phyloP scores from a whole-genome alignment of 495 filamentous ascomycete species.

The Penicillium goetzii region DNA sequence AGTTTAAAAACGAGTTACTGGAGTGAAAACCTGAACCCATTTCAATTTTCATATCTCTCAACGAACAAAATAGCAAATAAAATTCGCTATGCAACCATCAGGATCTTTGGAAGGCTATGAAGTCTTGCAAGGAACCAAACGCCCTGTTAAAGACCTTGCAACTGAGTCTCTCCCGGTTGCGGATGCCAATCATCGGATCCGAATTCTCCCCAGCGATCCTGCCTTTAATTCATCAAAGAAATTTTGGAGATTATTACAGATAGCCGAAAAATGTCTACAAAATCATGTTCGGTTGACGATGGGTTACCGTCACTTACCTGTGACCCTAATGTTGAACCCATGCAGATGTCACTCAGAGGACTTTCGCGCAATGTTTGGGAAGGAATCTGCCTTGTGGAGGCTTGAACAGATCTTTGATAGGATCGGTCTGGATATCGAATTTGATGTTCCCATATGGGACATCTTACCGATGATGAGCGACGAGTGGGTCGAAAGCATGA shows the following conservation, averaged over 20 bases:
- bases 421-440: conserved; percentile 7
- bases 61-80: not conserved
- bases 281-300: conserved; percentile 5
- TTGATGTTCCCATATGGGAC: conserved; percentile 10
- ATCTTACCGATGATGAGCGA: conserved; percentile 10
- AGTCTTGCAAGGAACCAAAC: not conserved
- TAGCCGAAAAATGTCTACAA: conserved; percentile 8
- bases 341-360: conserved; percentile 6
- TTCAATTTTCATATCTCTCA: conserved; percentile 1
- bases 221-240: not conserved
- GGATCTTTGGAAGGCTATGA: conserved; percentile 3
- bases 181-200: not conserved
- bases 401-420: conserved; percentile 6
- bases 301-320: conserved; percentile 7
- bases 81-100: conserved; percentile 2
- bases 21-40: not conserved
- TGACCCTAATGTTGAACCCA: conserved; percentile 5
- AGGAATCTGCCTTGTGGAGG: conserved; percentile 2
- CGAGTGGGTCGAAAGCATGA: conserved; percentile 5
- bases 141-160: conserved; percentile 2
- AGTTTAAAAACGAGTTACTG: conserved; percentile 3
- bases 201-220: conserved; percentile 1
- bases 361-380: conserved; percentile 7
- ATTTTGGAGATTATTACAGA: not conserved
- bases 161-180: conserved; percentile 2